These are phyloP conservation scores for Fraxinus xanthoxyloides DNA, from an alignment of 305 asterid genomes.

Conservation along the genomic window DNA sequence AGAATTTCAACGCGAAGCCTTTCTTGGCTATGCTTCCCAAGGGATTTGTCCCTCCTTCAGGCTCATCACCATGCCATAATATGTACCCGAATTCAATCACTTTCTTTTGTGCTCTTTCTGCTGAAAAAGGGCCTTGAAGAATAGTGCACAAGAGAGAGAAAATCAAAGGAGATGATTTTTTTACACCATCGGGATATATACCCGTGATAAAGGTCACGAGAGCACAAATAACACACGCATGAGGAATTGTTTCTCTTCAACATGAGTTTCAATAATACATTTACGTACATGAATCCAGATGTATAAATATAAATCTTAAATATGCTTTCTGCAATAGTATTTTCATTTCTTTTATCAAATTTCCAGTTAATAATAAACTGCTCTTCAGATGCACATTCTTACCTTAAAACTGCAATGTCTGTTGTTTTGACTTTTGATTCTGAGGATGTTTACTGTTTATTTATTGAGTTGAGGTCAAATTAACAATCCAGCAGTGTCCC, in stretches of 20 bases:
- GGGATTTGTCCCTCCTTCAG: slow-evolving; percentile 78
- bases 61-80: slow-evolving; percentile 74
- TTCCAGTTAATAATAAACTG: not conserved
- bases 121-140: slow-evolving; percentile 11
- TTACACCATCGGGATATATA: not conserved
- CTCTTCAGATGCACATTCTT: no score
- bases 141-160: not conserved
- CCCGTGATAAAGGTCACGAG: not conserved
- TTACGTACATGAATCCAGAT: not conserved
- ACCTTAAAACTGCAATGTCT: not conserved
- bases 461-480: not conserved
- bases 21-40: slow-evolving; percentile 75
- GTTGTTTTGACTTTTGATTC: not conserved
- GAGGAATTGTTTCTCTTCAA: not conserved
- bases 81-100: slow-evolving; percentile 51
- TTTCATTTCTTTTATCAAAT: not conserved
- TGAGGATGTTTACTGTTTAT: not conserved
- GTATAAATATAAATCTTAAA: not conserved
- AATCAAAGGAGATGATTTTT: not conserved
- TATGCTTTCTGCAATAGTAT: not conserved
- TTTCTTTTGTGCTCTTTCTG: slow-evolving; percentile 50
- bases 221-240: not conserved
- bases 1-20: slow-evolving; percentile 26
- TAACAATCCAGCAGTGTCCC: not conserved
- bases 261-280: not conserved